These are phyloP conservation scores for Jackrogersella minutella DNA, from an alignment of 495 filamentous ascomycete species.

Conservation along the genomic window DNA sequence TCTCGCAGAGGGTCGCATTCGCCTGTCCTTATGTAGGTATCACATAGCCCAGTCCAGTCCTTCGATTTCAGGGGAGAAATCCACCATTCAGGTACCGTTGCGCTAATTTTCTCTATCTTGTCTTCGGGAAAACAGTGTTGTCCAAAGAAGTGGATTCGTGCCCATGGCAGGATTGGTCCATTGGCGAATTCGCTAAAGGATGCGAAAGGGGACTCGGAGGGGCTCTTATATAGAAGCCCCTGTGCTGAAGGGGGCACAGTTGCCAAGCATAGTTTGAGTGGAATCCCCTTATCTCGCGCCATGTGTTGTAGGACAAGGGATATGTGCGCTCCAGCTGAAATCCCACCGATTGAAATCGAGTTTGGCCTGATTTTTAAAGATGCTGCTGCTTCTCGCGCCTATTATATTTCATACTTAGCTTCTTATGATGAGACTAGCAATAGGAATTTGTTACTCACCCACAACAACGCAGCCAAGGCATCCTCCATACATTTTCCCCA, in stretches of 20 bases:
- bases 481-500: conserved; percentile 59
- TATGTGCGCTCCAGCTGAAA: conserved; percentile 60
- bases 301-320: conserved; percentile 57
- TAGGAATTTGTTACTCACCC: conserved; percentile 37
- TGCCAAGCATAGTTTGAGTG: conserved; percentile 52
- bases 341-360: conserved; percentile 58
- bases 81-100: conserved; percentile 51
- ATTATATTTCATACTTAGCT: not conserved
- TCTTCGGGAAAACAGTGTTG: conserved; percentile 38
- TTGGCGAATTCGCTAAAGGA: conserved; percentile 55
- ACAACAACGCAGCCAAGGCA: conserved; percentile 54
- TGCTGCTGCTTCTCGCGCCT: conserved; percentile 45
- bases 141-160: conserved; percentile 57
- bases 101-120: conserved; percentile 27
- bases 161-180: conserved; percentile 59
- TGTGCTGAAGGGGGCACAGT: conserved; percentile 54
- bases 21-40: conserved; percentile 59
- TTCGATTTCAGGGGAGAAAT: conserved; percentile 50
- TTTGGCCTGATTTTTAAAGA: conserved; percentile 53
- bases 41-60: conserved; percentile 52
- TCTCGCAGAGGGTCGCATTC: conserved; percentile 60
- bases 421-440: not conserved
- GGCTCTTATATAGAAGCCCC: conserved; percentile 48
- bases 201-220: conserved; percentile 55
- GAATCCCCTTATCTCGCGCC: conserved; percentile 56